A percentile compares a stretch with the other conserved stretches of the same genome.
These are phyloP conservation scores for Penicillium verhagenii DNA, from an alignment of 495 filamentous ascomycete species.

Conservation along the genomic window DNA sequence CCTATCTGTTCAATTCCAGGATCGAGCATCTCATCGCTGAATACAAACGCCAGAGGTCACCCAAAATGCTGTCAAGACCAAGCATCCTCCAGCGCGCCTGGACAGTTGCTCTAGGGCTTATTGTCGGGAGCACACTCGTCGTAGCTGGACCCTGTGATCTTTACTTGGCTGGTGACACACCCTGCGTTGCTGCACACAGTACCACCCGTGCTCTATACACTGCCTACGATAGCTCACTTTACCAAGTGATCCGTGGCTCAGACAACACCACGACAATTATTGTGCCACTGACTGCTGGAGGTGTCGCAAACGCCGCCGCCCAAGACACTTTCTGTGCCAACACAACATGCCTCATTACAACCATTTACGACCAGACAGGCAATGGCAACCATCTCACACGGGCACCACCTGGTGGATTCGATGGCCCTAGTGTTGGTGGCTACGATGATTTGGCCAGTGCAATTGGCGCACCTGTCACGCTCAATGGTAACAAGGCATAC, in stretches of 20 bases:
- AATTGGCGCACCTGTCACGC: constrained; percentile 54
- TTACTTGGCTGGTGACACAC: constrained; percentile 50
- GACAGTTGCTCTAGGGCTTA: constrained; percentile 38
- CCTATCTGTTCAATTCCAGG: neutral
- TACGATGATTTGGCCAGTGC: constrained; percentile 56
- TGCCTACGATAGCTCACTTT: constrained; percentile 49
- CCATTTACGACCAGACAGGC: constrained; percentile 62
- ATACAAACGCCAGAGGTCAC: neutral
- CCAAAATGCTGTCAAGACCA: neutral
- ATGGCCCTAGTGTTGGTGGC: constrained; percentile 51
- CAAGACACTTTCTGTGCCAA: constrained; percentile 57
- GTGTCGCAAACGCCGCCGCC: constrained; percentile 54
- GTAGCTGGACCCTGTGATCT: constrained; percentile 55
- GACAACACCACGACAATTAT: constrained; percentile 48
- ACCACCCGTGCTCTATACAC: constrained; percentile 59
- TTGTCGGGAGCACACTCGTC: constrained; percentile 40
- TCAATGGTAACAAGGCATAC: constrained; percentile 59
- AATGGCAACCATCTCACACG: constrained; percentile 57
- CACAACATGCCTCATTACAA: constrained; percentile 58
- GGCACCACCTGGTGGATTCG: constrained; percentile 53
- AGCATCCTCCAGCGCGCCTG: constrained; percentile 28
- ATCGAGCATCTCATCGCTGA: neutral
- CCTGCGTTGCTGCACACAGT: constrained; percentile 59
- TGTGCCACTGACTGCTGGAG: constrained; percentile 48
- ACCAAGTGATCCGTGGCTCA: constrained; percentile 54